These are phyloP conservation scores for Daldinia caldariorum DNA, from an alignment of 495 filamentous ascomycete species.

Conservation along the genomic window DNA sequence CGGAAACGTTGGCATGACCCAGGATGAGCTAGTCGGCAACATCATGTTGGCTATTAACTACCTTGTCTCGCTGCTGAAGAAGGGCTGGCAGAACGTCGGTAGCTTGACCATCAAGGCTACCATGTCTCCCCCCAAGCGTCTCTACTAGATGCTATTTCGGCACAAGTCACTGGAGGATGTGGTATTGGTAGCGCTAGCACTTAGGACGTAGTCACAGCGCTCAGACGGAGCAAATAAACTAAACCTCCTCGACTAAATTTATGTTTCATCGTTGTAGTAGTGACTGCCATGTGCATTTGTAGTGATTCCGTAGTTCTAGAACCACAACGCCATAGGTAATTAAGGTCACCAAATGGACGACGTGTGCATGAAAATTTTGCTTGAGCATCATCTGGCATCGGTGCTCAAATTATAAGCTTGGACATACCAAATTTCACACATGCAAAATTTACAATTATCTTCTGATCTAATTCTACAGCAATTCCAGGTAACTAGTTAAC, in stretches of 20 bases:
- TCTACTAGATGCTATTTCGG: slow-evolving; percentile 72
- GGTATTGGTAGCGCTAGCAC: slow-evolving; percentile 37
- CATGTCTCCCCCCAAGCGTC: slow-evolving; percentile 96
- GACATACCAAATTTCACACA: too few relatives aligned
- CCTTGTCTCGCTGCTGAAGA: slow-evolving; percentile 97
- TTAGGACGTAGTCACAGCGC: slow-evolving; percentile 25
- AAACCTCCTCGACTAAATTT: slow-evolving; percentile 36
- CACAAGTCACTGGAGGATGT: slow-evolving; percentile 41
- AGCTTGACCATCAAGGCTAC: slow-evolving; percentile 99
- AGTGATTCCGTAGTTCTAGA: neutral
- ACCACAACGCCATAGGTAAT: neutral
- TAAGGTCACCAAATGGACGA: neutral
- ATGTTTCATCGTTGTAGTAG: neutral
- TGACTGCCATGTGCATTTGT: neutral
- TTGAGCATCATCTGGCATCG: too few relatives aligned
- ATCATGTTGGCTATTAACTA: slow-evolving; percentile 99
- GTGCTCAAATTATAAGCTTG: too few relatives aligned
- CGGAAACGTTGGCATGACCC: slow-evolving; percentile 95
- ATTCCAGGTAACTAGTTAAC: neutral
- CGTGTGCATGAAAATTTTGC: too few relatives aligned
- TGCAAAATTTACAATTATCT: neutral
- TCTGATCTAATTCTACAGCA: neutral
- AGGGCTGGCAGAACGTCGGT: slow-evolving; percentile 99
- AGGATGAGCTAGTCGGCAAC: slow-evolving; percentile 96
- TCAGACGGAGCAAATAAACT: slow-evolving; percentile 40